Base-by-base conservation (phyloP, 495 filamentous ascomycete genomes). In the Neurospora tetrasperma region DNA sequence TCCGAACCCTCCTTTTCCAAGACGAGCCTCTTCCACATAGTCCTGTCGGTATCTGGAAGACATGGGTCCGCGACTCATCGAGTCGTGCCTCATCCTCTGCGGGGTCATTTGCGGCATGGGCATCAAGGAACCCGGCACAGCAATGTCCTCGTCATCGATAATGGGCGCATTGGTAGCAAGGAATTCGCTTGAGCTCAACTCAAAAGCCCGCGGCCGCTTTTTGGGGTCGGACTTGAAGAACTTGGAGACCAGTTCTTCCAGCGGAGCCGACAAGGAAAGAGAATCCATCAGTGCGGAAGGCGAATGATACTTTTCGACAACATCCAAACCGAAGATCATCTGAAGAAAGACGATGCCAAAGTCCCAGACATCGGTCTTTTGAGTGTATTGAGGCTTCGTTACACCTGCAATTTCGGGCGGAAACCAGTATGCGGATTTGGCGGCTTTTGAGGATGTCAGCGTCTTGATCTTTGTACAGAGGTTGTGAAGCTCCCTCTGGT, bases 1-100 rank as follows among this genome's bases (percentile, higher is more conserved):
- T 40, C 96, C 96, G 81, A 96, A 99, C 2, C 95, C 96, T 18
- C 96, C 96, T 81, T 93, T 96, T 38, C 96, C 96, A 23, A 99
- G 84, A 3, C 91, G 89, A 20, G 93, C 94, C 73, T 93, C 89
- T 81, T 98, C 95, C 27, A 92, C 90, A 78, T 96, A 99, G 76
- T 98, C 96, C 77, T 91, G 90, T 42, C 84, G 85, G 77, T 98
- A 99, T 62, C 94, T 87, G 1, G 93, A 95, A 39, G 87, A 84
- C 4, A 80, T 74, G 5, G 81, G 80, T 20, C 77, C 78, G 10
- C 78, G 80, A 71, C 79, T 83, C 73, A 83, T 84, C 7, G 88
- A 90, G 27, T 88, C 86, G 43, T 81, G 86, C 44, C 87, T 83
- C 31, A 77, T 74, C 20, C 84, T 80, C 40, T 82, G 79, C 11